Evolutionary conservation across 768 basidiomycete genomes (phyloP), one percentile per base, ranked within the genome.

Genomic region (Tulasnella sp.): DNA sequence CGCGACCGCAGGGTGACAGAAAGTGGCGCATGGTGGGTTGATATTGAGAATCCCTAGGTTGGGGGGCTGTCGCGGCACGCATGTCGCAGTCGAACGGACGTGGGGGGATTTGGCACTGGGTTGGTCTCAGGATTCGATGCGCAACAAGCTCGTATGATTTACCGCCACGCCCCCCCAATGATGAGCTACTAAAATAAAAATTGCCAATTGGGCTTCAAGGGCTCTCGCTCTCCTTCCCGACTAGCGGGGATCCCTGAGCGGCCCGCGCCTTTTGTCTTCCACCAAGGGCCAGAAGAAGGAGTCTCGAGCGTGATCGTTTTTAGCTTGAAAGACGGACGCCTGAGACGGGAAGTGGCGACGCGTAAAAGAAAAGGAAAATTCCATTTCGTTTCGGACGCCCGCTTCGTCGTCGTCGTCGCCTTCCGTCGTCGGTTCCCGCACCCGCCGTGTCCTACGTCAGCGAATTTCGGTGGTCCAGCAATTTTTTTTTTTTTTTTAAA

Each of bases 201-300:
- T 44, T 44, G 42, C 42, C 42, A 67, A 67, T 67, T 67, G 61
- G 61, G 26, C 61, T 67, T 9, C 32, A 57, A 6, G 23, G n/a
- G 16, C n/a, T n/a, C n/a, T n/a, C n/a, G n/a, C n/a, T n/a, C n/a
- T n/a, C n/a, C 55, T 57, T 44, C 42, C 42, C 20, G 61, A 67
- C 61, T 67, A 67, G n/a, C 61, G 61, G 61, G 20, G 61, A 67
- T 67, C 61, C 61, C 61, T 67, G n/a, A 32, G 48, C 48, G 61
- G 61, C 42, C 42, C 42, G 42, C 61, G 5, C 61, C 61, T 67
- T n/a, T 67, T 32, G 32, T 26, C 61, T 32, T 67, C 13, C 10
- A 29, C n/a, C n/a, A 29, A 9, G 23, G 61, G n/a, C 26, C 42
- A 44, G 1, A 67, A 32, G 61, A n/a, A 26, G 29, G 57, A 15